Evolutionary conservation across 2,329 filamentous ascomycete genomes (phyloP).

Genomic region (Xylaria hypoxylon): DNA sequence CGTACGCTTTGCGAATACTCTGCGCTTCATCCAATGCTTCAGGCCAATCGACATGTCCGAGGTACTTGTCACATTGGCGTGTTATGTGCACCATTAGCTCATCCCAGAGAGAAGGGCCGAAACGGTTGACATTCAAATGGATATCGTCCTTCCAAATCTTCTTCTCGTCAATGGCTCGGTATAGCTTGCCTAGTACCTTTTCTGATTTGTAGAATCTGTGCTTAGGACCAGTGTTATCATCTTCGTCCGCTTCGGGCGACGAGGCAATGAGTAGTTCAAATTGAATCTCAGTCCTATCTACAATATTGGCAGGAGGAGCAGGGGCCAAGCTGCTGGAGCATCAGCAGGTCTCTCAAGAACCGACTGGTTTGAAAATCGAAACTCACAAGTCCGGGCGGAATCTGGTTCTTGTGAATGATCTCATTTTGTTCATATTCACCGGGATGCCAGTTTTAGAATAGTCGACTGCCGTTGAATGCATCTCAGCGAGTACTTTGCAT

Average conservation of each 20-base stretch:
- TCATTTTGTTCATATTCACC: conserved; percentile 61
- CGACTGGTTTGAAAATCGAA: background rate
- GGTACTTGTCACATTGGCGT: conserved; percentile 43
- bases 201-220: conserved; percentile 73
- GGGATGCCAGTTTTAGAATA: conserved; percentile 80
- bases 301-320: conserved; percentile 58
- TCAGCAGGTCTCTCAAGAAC: background rate
- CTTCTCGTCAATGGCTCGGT: conserved; percentile 77
- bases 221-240: conserved; percentile 58
- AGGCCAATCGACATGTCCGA: conserved; percentile 53
- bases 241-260: conserved; percentile 57
- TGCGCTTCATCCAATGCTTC: conserved; percentile 54
- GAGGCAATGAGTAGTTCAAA: conserved; percentile 51
- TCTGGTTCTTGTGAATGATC: conserved; percentile 50
- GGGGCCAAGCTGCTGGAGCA: conserved; percentile 56
- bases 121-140: conserved; percentile 46
- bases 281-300: conserved; percentile 58
- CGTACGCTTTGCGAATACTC: conserved; percentile 61
- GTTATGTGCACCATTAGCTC: conserved; percentile 52
- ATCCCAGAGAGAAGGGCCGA: conserved; percentile 58
- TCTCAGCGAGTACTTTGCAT: conserved; percentile 67
- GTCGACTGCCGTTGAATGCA: conserved; percentile 79
- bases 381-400: conserved; percentile 68
- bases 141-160: conserved; percentile 70
- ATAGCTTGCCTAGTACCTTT: conserved; percentile 77